Percentiles rank a stretch among this genome's conserved stretches.
Conservation (phyloP, 441 rosid species). For the Pelargonium fulgidum region DNA sequence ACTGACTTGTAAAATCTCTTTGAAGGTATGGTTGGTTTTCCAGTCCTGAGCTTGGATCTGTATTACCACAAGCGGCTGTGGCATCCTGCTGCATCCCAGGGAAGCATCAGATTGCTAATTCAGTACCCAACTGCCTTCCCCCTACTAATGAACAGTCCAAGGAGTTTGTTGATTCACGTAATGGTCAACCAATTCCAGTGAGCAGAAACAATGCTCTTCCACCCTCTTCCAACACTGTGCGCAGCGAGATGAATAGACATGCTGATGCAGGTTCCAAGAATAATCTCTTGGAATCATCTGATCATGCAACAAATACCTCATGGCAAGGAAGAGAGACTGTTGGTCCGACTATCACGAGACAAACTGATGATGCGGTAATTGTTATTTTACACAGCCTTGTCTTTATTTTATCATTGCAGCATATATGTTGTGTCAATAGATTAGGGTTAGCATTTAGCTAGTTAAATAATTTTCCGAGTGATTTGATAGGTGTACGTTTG, state of each 20-base stretch:
- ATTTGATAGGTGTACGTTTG: neutral
- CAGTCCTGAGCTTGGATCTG: conserved; percentile 35
- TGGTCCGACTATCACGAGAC: conserved; percentile 24
- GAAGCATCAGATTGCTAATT: conserved; percentile 33
- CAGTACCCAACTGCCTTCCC: conserved; percentile 27
- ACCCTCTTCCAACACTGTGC: conserved; percentile 17
- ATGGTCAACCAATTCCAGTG: conserved; percentile 27
- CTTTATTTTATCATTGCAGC: neutral
- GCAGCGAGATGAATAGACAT: conserved; percentile 21
- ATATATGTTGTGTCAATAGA: neutral
- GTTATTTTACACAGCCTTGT: conserved; percentile 5
- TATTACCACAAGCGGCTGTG: conserved; percentile 31
- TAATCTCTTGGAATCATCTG: conserved; percentile 24
- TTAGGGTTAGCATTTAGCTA: neutral
- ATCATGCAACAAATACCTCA: conserved; percentile 25
- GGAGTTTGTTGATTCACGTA: conserved; percentile 30
- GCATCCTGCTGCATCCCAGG: conserved; percentile 30
- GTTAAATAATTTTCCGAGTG: neutral
- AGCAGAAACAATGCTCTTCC: conserved; percentile 27
- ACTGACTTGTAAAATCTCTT: conserved; percentile 19
- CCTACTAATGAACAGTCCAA: conserved; percentile 30
- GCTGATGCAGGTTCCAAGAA: conserved; percentile 21
- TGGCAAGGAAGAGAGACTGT: conserved; percentile 31
- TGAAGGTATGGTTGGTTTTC: conserved; percentile 97
- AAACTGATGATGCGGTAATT: conserved; percentile 38